Percentiles rank a stretch among this genome's conserved stretches.
phyloP scores from a whole-genome alignment of 257 asterid genomes.

The Linaria vulgaris region DNA sequence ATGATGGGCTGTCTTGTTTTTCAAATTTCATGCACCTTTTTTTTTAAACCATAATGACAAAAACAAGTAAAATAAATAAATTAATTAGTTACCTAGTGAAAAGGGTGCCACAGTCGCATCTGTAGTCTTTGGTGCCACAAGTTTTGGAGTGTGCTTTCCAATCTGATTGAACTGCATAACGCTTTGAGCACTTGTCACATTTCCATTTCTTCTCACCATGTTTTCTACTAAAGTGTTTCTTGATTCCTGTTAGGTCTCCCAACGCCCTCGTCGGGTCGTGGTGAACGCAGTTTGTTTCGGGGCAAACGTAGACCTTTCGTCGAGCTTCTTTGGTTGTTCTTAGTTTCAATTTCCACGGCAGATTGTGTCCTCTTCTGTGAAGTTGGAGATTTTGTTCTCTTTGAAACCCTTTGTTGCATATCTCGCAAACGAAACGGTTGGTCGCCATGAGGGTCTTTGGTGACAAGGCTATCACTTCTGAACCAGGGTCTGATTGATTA shows the following conservation, averaged over 20 bases:
- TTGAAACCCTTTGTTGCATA: constrained; percentile 90
- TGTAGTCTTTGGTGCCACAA: constrained; percentile 93
- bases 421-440: constrained; percentile 84
- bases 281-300: constrained; percentile 74
- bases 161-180: constrained; percentile 88
- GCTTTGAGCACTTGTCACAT: constrained; percentile 84
- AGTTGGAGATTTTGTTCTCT: constrained; percentile 94
- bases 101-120: constrained; percentile 96
- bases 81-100: constrained; percentile 62
- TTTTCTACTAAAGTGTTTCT: constrained; percentile 85
- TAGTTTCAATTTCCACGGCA: constrained; percentile 97
- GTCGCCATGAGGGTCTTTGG: constrained; percentile 81
- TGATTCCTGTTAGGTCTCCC: constrained; percentile 94
- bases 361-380: constrained; percentile 88
- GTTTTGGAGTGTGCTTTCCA: constrained; percentile 96
- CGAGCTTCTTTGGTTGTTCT: constrained; percentile 55
- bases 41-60: background rate
- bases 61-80: too few relatives aligned
- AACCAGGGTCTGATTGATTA: constrained; percentile 75
- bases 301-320: constrained; percentile 88
- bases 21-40: background rate
- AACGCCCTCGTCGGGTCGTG: constrained; percentile 90
- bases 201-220: constrained; percentile 97
- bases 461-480: constrained; percentile 89
- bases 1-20: too few relatives aligned